Percentiles rank a stretch among this genome's conserved stretches.
Conservation (phyloP, 2,329 filamentous ascomycete genomes). For the Fusarium nygamai region DNA sequence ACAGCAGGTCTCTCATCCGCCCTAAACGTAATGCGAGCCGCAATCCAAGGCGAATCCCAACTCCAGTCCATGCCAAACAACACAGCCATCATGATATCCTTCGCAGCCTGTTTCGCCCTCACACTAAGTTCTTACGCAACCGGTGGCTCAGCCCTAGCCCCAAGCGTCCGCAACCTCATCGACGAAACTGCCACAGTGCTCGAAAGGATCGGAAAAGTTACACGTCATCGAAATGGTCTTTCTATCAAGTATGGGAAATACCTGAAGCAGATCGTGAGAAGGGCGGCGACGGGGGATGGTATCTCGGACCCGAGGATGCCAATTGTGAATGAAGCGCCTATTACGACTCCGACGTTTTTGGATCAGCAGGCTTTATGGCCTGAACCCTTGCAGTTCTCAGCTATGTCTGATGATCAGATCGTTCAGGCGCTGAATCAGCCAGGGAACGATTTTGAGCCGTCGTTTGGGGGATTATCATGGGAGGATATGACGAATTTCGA, state of each 20-base stretch:
- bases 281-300: constrained; percentile 44
- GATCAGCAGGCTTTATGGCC: constrained; percentile 52
- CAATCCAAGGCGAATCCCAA: constrained; percentile 75
- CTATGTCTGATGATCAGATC: constrained; percentile 77
- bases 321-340: constrained; percentile 21
- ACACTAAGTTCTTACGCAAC: constrained; percentile 69
- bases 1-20: constrained; percentile 76
- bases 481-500: constrained; percentile 69
- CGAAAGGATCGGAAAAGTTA: constrained; percentile 73
- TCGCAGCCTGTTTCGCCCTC: constrained; percentile 76
- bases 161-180: constrained; percentile 71
- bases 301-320: constrained; percentile 30
- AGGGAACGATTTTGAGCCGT: constrained; percentile 66
- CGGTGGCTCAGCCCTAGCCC: constrained; percentile 66
- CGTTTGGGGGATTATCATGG: constrained; percentile 65
- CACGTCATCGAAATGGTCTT: constrained; percentile 72
- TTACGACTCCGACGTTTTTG: constrained; percentile 42
- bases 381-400: constrained; percentile 69
- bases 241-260: constrained; percentile 63
- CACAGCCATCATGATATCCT: constrained; percentile 81
- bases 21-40: constrained; percentile 78
- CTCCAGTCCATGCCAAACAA: constrained; percentile 83
- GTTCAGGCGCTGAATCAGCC: constrained; percentile 72
- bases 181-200: constrained; percentile 75
- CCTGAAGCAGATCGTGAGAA: constrained; percentile 55